Base-by-base conservation (phyloP, 768 basidiomycete genomes). In the Trametes gibbosa region DNA sequence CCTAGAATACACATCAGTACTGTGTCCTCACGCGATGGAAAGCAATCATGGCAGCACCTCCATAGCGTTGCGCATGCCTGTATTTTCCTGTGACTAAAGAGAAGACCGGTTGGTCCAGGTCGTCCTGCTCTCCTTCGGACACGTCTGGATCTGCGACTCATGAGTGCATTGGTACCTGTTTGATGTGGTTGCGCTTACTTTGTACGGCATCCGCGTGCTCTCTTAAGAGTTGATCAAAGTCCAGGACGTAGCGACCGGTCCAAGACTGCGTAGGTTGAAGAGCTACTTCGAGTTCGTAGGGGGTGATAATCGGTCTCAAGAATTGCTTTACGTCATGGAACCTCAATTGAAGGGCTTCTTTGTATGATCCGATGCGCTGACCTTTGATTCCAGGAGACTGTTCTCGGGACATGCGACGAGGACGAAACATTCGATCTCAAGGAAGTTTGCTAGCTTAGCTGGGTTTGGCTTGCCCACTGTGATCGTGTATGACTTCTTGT, bases 331-430 rank as follows among this genome's bases (percentile, higher is more conserved):
- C 14, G 9, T 0, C 12, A 58, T 3, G 9, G 4, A 42, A 35
- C 25, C 10, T 24, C 4, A 12, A 34, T 21, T n/a, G n/a, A n/a
- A n/a, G n/a, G n/a, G n/a, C n/a, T n/a, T n/a, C n/a, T n/a, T n/a
- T n/a, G n/a, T n/a, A n/a, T n/a, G n/a, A n/a, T n/a, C n/a, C n/a
- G n/a, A n/a, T n/a, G n/a, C 29, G 65, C 72, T 6, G 41, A 81
- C 87, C 75, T 89, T 89, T 4, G 85, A 79, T 21, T 91, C 89
- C 35, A 89, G 77, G 24, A 98, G 69, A 52, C 89, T 91, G 65
- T 96, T 96, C 70, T 99, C 95, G 0, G 89, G 89, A 72, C 97
- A 99, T 2, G 95, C 95, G 3, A 97, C 91, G 58, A 97, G 79
- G 17, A 98, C 88, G 67, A 94, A 98, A 67, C 95, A 96, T 69